Evolutionary conservation across 257 asterid species (phyloP).

Genomic region (Nicotiana sylvestris): DNA sequence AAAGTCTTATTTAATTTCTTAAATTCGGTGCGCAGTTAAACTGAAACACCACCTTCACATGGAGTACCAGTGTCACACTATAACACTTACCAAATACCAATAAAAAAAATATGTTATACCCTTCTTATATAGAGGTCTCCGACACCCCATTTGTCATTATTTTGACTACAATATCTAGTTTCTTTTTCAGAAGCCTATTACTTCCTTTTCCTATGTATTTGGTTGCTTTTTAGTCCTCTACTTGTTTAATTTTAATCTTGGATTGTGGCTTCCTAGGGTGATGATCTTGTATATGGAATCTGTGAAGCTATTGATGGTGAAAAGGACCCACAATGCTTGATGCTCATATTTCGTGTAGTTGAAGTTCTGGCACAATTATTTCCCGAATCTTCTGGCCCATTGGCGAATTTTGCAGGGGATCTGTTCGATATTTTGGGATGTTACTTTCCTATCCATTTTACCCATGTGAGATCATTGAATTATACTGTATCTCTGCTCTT

Average conservation of each 20-base stretch:
- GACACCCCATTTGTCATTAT: neutral
- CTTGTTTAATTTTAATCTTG: neutral
- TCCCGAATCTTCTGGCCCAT: slow-evolving; percentile 61
- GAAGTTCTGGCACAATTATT: slow-evolving; percentile 54
- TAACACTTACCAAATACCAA: too few species aligned
- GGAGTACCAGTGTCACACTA: too few species aligned
- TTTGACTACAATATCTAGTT: neutral
- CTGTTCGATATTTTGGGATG: slow-evolving; percentile 69
- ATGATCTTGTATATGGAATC: slow-evolving; percentile 61
- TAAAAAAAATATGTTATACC: neutral
- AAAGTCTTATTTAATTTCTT: too few species aligned
- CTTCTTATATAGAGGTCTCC: neutral
- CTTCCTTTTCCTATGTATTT: neutral
- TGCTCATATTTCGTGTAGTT: slow-evolving; percentile 61
- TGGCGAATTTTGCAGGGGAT: slow-evolving; percentile 59
- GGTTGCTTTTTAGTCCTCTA: neutral
- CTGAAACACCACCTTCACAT: too few species aligned
- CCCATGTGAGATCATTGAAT: slow-evolving; percentile 63
- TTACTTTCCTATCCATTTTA: slow-evolving; percentile 89
- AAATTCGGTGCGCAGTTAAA: too few species aligned
- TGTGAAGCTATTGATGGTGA: slow-evolving; percentile 88
- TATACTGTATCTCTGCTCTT: slow-evolving; percentile 9
- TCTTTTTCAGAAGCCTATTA: neutral
- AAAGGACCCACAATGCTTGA: slow-evolving; percentile 86
- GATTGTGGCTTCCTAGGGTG: slow-evolving; percentile 52